Evolutionary conservation across 2,329 filamentous ascomycete species (phyloP).

Genomic region (Chrysoporthe cubensis): DNA sequence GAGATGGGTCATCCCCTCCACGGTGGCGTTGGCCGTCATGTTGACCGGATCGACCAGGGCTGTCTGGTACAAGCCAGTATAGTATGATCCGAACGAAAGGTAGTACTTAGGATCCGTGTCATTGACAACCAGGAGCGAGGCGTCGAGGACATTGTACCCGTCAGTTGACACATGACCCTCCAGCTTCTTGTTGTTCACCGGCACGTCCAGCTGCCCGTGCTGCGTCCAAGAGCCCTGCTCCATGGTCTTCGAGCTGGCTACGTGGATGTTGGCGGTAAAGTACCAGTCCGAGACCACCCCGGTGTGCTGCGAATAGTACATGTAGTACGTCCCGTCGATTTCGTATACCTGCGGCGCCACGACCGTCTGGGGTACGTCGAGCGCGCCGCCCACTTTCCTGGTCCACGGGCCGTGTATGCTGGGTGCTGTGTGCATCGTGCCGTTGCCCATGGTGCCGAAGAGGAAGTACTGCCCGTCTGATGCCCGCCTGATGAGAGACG

Average conservation of each 20-base stretch:
- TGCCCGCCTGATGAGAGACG: slow-evolving; percentile 10
- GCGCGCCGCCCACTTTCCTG: slow-evolving; percentile 2
- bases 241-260: slow-evolving; percentile 41
- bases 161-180: not conserved
- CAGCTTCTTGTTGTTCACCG: slow-evolving; percentile 14
- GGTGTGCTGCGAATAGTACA: slow-evolving; percentile 18
- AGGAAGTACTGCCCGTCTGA: slow-evolving; percentile 16
- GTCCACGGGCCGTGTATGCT: slow-evolving; percentile 18
- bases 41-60: not conserved
- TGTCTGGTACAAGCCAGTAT: slow-evolving; percentile 57
- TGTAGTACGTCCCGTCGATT: slow-evolving; percentile 10
- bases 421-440: slow-evolving; percentile 11
- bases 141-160: slow-evolving; percentile 18
- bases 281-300: not conserved
- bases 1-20: slow-evolving; percentile 12
- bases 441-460: slow-evolving; percentile 22
- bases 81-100: slow-evolving; percentile 66
- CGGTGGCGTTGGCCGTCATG: slow-evolving; percentile 1
- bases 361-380: slow-evolving; percentile 5
- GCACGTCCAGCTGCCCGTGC: slow-evolving; percentile 40
- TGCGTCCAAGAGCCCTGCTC: slow-evolving; percentile 53
- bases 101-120: slow-evolving; percentile 32
- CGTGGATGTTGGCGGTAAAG: slow-evolving; percentile 50
- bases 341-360: slow-evolving; percentile 20
- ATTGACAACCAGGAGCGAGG: slow-evolving; percentile 11